These are phyloP conservation scores for Cymbidium sinense DNA, from an alignment of 106 monocot species.

Conservation along the genomic window DNA sequence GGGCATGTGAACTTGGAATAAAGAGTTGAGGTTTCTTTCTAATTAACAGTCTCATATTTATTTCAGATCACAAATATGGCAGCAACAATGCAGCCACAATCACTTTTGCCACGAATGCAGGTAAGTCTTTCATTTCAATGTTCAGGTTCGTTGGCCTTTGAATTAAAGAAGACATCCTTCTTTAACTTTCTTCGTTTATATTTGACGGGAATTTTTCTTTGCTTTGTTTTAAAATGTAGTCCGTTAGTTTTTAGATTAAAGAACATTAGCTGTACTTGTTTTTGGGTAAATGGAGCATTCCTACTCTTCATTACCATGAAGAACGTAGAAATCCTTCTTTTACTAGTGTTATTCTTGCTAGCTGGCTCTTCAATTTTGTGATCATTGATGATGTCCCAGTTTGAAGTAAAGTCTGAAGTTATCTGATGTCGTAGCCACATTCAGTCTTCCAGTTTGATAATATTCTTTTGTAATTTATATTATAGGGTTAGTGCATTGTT, in stretches of 20 bases:
- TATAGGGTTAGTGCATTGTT: not conserved
- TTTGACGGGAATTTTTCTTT: not conserved
- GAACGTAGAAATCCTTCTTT: no score
- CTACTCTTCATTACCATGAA: no score
- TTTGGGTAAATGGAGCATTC: no score
- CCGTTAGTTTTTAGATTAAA: not conserved
- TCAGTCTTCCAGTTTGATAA: no score
- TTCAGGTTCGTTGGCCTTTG: not conserved
- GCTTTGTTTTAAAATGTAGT: not conserved
- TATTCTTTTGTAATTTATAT: no score
- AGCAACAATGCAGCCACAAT: slow-evolving; percentile 62
- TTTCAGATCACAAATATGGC: slow-evolving; percentile 82
- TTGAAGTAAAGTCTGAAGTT: no score
- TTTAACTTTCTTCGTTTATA: not conserved
- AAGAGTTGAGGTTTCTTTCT: not conserved
- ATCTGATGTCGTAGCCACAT: no score
- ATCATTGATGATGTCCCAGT: not conserved
- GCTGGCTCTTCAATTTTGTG: not conserved
- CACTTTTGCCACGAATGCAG: slow-evolving; percentile 71
- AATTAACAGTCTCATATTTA: not conserved
- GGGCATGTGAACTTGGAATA: not conserved
- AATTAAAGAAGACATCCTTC: not conserved
- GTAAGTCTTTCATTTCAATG: slow-evolving; percentile 21
- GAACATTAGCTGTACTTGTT: no score
- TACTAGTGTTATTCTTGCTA: no score